phyloP scores from a whole-genome alignment of 371 early-diverging fungal species.

The Mucor saturninus region DNA sequence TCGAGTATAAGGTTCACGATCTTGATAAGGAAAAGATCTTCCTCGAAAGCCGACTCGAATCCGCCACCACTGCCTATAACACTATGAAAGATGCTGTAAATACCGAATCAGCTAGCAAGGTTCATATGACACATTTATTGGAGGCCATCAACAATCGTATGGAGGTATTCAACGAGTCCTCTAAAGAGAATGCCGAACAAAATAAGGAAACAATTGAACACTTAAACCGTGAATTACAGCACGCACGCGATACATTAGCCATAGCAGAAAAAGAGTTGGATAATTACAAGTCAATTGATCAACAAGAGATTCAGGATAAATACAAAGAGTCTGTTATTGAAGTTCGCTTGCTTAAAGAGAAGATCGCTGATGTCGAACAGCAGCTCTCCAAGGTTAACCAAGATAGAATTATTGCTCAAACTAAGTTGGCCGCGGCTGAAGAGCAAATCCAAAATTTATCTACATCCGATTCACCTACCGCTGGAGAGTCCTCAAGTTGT shows the following conservation, averaged over 20 bases:
- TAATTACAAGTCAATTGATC: slow-evolving; percentile 14
- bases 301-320: slow-evolving; percentile 12
- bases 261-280: slow-evolving; percentile 19
- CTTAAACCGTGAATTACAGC: slow-evolving; percentile 16
- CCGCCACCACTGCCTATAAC: slow-evolving; percentile 7
- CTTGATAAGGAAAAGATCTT: slow-evolving; percentile 10
- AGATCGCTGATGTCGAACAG: slow-evolving; percentile 18
- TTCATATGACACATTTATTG: slow-evolving; percentile 11
- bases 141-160: slow-evolving; percentile 14
- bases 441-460: slow-evolving; percentile 7
- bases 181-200: not conserved
- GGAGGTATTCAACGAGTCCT: not conserved
- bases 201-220: slow-evolving; percentile 9
- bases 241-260: slow-evolving; percentile 4
- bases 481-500: not conserved
- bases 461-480: not conserved
- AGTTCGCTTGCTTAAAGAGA: slow-evolving; percentile 14
- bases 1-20: not conserved
- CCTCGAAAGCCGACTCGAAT: not conserved
- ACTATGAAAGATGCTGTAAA: not conserved
- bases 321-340: slow-evolving; percentile 14
- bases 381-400: slow-evolving; percentile 16
- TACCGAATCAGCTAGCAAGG: slow-evolving; percentile 4
- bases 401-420: slow-evolving; percentile 24
- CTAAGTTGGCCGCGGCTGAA: slow-evolving; percentile 20